Evolutionary conservation across 768 basidiomycete genomes (phyloP).

Genomic region (Hericium coralloides): DNA sequence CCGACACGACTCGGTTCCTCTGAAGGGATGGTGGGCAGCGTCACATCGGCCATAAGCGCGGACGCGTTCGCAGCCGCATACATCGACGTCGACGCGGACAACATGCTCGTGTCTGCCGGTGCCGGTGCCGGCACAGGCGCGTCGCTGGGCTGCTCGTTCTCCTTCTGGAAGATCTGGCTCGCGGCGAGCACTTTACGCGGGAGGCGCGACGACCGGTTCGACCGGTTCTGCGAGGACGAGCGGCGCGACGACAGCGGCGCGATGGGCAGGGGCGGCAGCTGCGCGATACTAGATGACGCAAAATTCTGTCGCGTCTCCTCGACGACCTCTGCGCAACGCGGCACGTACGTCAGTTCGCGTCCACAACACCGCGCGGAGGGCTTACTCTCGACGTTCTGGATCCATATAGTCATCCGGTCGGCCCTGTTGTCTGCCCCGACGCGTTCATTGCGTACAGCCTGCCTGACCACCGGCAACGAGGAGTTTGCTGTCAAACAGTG

Average conservation of each 20-base stretch:
- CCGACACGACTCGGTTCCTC: conserved; percentile 14
- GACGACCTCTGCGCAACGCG: conserved; percentile 50
- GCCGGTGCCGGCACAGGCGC: background rate
- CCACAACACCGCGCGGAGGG: conserved; percentile 7
- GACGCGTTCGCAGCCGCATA: background rate
- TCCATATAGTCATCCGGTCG: conserved; percentile 77
- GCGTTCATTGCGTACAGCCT: conserved; percentile 43
- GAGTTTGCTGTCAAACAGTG: conserved; percentile 31
- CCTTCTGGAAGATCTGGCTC: conserved; percentile 59
- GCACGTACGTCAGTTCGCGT: background rate
- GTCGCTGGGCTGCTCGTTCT: conserved; percentile 23
- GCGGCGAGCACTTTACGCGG: conserved; percentile 57
- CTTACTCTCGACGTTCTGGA: conserved; percentile 77
- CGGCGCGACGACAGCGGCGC: conserved; percentile 38
- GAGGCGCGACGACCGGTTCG: conserved; percentile 41
- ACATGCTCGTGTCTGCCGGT: conserved; percentile 21
- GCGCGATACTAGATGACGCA: conserved; percentile 37
- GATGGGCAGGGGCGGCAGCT: conserved; percentile 55
- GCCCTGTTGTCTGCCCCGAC: conserved; percentile 42
- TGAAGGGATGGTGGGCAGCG: conserved; percentile 16
- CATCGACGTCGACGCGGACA: conserved; percentile 6
- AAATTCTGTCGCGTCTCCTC: conserved; percentile 76
- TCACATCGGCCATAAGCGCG: conserved; percentile 5
- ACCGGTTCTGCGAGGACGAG: conserved; percentile 31
- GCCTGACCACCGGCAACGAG: conserved; percentile 43